Conservation (phyloP, 2,329 filamentous ascomycete species). For the Pestalotiopsis sp. region DNA sequence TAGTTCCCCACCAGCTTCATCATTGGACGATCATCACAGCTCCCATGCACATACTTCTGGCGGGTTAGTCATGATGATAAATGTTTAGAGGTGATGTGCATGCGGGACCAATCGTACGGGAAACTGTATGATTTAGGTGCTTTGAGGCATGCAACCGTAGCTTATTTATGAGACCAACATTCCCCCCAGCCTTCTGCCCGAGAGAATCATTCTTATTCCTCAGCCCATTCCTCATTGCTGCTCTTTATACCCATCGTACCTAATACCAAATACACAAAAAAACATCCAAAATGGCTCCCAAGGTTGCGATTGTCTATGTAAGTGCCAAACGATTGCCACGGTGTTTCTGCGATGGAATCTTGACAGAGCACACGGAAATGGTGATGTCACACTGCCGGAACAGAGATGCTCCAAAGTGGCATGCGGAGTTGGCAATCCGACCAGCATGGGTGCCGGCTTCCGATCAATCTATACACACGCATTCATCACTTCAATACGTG, state of each 20-base stretch:
- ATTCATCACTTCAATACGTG: background rate
- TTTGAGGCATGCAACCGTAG: background rate
- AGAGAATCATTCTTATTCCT: background rate
- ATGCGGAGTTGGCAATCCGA: background rate
- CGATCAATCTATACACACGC: background rate
- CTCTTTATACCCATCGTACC: background rate
- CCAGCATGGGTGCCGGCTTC: background rate
- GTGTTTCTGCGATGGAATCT: background rate
- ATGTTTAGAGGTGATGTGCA: background rate
- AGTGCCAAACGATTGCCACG: background rate
- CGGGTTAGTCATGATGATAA: background rate
- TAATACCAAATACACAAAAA: background rate
- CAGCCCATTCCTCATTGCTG: background rate
- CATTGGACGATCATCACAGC: background rate
- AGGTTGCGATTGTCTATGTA: conserved; percentile 6
- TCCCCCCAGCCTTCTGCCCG: background rate
- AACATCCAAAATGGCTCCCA: conserved; percentile 23
- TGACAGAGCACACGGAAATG: background rate
- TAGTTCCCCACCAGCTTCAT: background rate
- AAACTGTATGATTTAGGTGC: conserved; percentile 2
- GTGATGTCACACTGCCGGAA: background rate
- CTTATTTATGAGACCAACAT: background rate
- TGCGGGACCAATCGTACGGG: conserved; percentile 9
- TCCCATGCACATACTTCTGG: background rate
- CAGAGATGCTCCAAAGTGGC: background rate